These are phyloP conservation scores for Colletotrichum gloeosporioides DNA, from an alignment of 2,329 filamentous ascomycete genomes.

Conservation along the genomic window DNA sequence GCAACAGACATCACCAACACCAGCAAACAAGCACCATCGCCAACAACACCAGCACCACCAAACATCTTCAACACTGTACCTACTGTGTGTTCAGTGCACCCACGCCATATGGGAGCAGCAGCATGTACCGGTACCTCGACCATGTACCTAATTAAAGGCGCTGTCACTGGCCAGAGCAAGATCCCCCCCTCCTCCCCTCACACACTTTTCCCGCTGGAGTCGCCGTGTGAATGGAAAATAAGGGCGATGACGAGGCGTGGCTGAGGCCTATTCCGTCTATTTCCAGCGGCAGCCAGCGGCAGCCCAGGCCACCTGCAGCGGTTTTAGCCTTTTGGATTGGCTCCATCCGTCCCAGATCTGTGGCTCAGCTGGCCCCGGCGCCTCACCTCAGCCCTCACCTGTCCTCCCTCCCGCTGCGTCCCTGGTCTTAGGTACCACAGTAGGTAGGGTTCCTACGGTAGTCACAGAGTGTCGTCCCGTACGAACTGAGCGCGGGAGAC, in stretches of 20 bases:
- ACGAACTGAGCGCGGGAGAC: not conserved
- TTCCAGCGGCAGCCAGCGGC: not conserved
- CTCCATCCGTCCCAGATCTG: not conserved
- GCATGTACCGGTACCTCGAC: slow-evolving; percentile 2
- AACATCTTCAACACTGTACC: not conserved
- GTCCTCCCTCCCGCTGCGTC: not conserved
- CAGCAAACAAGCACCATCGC: not conserved
- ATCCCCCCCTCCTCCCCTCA: not conserved
- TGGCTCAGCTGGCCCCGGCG: slow-evolving; percentile 14
- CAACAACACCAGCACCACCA: not conserved
- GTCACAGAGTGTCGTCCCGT: not conserved
- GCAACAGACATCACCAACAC: not conserved
- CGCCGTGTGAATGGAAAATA: slow-evolving; percentile 1
- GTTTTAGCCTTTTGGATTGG: slow-evolving; percentile 1
- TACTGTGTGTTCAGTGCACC: not conserved
- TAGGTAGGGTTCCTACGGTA: too few relatives aligned
- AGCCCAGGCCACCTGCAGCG: not conserved
- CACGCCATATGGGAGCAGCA: not conserved
- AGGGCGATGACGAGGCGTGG: slow-evolving; percentile 46
- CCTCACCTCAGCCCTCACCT: slow-evolving; percentile 12
- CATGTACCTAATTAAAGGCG: slow-evolving; percentile 1
- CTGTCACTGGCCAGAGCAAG: slow-evolving; percentile 3
- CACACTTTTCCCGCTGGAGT: not conserved
- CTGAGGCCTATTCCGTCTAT: slow-evolving; percentile 16
- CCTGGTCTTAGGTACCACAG: not conserved